A percentile compares a stretch with the other conserved stretches of the same genome.
Evolutionary conservation across 306 rosid genomes (phyloP).

Genomic region (Lathyrus aphaca): DNA sequence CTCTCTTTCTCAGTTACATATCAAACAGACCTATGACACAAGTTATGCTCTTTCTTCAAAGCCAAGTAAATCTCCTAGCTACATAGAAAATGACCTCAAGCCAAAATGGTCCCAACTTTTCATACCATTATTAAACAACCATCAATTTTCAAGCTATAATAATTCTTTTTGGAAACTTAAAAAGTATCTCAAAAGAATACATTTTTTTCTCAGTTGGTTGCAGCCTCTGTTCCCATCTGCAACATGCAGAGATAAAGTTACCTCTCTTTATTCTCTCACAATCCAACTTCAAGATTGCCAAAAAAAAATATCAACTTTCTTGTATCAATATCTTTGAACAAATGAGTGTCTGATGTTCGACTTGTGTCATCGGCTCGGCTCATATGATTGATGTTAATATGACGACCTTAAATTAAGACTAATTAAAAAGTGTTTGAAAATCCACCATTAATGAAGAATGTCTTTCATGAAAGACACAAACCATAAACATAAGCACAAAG

Average conservation of each 20-base stretch:
- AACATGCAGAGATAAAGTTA: constrained; percentile 3
- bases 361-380: too few relatives aligned
- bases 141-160: background rate
- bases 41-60: constrained; percentile 6
- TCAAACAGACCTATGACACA: constrained; percentile 28
- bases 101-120: constrained; percentile 17
- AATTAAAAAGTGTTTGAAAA: background rate
- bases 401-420: background rate
- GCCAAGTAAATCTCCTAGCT: constrained; percentile 26
- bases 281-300: constrained; percentile 15
- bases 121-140: background rate
- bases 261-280: background rate
- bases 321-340: too few relatives aligned
- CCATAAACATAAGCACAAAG: constrained; percentile 6
- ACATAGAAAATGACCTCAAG: constrained; percentile 21
- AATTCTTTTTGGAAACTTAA: background rate
- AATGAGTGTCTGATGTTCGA: too few relatives aligned
- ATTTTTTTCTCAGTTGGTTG: background rate
- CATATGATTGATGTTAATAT: too few relatives aligned
- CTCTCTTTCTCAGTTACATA: constrained; percentile 15
- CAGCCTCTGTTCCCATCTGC: constrained; percentile 31
- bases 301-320: too few relatives aligned
- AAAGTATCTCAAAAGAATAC: constrained; percentile 2
- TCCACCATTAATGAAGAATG: constrained; percentile 16
- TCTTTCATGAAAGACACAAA: background rate